Conservation (phyloP, 176 grass and related monocot genomes). For the Musa troglodytarum region DNA sequence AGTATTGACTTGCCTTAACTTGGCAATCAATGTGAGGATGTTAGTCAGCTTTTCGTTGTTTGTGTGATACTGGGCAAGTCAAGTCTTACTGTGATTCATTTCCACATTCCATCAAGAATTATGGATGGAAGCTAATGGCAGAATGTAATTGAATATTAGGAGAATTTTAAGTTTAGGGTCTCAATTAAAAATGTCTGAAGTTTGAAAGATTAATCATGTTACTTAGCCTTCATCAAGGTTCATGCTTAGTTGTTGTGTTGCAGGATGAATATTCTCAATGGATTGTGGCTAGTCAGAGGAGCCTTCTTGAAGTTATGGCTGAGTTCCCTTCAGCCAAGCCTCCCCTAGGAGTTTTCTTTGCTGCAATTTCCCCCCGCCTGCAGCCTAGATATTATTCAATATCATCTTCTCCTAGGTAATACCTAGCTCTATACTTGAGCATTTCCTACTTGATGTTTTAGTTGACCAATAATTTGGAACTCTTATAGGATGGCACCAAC, state of each 20-base stretch:
- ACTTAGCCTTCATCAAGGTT: background rate
- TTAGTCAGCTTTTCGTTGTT: background rate
- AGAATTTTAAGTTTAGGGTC: background rate
- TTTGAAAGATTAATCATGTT: background rate
- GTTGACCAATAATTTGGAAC: conserved; percentile 13
- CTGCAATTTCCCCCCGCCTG: conserved; percentile 73
- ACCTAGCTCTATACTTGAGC: background rate
- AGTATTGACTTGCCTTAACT: background rate
- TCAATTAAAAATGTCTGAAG: background rate
- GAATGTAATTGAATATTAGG: background rate
- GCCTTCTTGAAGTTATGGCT: conserved; percentile 79
- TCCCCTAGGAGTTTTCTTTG: conserved; percentile 93
- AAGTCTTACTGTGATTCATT: background rate
- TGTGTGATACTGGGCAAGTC: background rate
- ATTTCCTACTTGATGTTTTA: conserved; percentile 13
- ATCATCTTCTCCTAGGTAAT: conserved; percentile 82
- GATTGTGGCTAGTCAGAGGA: conserved; percentile 86
- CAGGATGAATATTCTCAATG: conserved; percentile 96
- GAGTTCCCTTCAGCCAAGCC: conserved; percentile 87
- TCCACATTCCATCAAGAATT: background rate
- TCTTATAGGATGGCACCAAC: conserved; percentile 57
- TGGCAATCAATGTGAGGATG: background rate
- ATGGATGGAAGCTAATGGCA: background rate
- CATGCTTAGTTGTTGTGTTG: conserved; percentile 17
- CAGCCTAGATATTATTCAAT: conserved; percentile 98